Evolutionary conservation across 139 green algal species (phyloP), one percentile per base, ranked within the genome.

Genomic region (Trebouxia sp.): DNA sequence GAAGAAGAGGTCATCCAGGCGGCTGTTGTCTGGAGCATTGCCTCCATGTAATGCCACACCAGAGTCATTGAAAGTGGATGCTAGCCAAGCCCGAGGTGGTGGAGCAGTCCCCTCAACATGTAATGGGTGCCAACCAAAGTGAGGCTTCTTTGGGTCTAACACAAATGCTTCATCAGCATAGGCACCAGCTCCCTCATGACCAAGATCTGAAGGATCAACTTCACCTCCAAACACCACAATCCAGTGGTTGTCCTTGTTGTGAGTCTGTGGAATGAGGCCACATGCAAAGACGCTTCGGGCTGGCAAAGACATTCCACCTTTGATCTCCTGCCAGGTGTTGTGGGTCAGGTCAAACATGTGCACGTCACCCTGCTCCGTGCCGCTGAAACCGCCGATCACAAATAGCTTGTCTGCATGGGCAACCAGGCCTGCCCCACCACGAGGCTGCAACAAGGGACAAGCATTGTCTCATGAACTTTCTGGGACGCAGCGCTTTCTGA

Each of bases 11-110:
- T 48, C 65, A 41, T 41, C 65, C 65, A 75, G 65, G 20, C 65
- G 26, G 65, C n/a, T 43, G 65, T 75, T 75, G 28, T 75, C 65
- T 26, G 28, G 26, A 22, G 65, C 65, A 41, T 75, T 75, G 65
- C 65, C 65, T 26, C 65, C 65, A 41, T 75, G 65, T 9, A 75
- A 26, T 42, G 65, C 65, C 65, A 75, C 24, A 1, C 65, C 65
- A 41, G 17, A 28, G 28, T 17, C 6, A 41, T 17, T 26, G 9
- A 9, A 26, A 17, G 41, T 42, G 65, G 35, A 39, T 6, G 38
- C 65, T 30, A 75, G 65, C 65, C 41, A 28, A 45, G 20, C 35
- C 30, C 65, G 41, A 2, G 47, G 47, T 53, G 47, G 20, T 3
- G 47, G 47, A 1, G 47, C 47, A 53, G 14, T 53, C 15, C 47